Evolutionary conservation across 2,329 filamentous ascomycete species (phyloP).

Genomic region (Colletotrichum costaricense): DNA sequence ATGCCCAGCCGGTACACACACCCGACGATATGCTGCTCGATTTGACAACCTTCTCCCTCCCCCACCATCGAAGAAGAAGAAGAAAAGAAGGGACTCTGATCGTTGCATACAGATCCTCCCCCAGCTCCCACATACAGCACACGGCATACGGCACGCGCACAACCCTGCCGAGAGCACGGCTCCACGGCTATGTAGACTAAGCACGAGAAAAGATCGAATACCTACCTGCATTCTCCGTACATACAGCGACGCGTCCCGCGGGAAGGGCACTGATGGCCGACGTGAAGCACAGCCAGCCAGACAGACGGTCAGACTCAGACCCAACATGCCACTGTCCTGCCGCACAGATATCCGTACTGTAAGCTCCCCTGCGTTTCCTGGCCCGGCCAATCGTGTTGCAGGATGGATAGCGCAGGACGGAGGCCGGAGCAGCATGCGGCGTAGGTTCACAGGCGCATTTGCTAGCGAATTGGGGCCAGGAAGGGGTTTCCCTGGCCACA

Average conservation of each 20-base stretch:
- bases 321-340: conserved; percentile 12
- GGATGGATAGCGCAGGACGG: background rate
- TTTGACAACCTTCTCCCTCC: conserved; percentile 2
- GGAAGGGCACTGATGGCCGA: conserved; percentile 16
- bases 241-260: conserved; percentile 2
- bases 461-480: conserved; percentile 9
- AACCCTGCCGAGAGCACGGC: background rate
- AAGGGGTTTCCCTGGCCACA: conserved; percentile 3
- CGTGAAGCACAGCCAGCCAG: conserved; percentile 22
- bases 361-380: conserved; percentile 14
- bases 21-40: conserved; percentile 5
- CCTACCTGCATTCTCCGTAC: background rate
- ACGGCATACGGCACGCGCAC: background rate
- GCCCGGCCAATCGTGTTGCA: conserved; percentile 1
- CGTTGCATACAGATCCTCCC: conserved; percentile 1
- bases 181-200: background rate
- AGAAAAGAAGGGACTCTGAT: conserved; percentile 19
- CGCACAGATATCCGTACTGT: conserved; percentile 29
- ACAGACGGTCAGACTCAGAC: background rate
- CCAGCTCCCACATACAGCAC: background rate
- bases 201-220: conserved; percentile 19
- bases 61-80: conserved; percentile 10
- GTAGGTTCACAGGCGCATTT: conserved; percentile 5
- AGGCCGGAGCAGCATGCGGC: conserved; percentile 25
- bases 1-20: conserved; percentile 4